Evolutionary conservation across 352 stramenopile genomes (phyloP).

Genomic region (Elongisporangium undulatum): DNA sequence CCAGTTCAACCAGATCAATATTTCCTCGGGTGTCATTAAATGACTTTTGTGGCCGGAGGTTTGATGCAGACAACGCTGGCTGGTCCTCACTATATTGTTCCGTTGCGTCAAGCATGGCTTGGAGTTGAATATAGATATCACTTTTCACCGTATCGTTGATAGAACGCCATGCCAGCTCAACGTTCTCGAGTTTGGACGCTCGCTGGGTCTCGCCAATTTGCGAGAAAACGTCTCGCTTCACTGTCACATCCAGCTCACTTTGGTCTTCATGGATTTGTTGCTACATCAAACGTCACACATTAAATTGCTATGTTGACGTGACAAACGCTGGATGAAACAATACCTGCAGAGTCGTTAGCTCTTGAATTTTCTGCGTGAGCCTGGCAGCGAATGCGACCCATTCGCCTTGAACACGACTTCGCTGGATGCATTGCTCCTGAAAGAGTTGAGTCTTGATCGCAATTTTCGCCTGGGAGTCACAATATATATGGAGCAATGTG

Average conservation of each 20-base stretch:
- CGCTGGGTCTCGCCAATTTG: constrained; percentile 19
- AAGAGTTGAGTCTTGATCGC: constrained; percentile 35
- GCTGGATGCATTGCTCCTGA: constrained; percentile 28
- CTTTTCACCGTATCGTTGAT: constrained; percentile 19
- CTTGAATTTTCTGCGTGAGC: constrained; percentile 32
- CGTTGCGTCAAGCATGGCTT: constrained; percentile 23
- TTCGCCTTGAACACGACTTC: constrained; percentile 33
- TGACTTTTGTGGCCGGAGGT: constrained; percentile 13
- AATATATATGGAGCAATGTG: background rate
- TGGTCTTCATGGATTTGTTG: constrained; percentile 42
- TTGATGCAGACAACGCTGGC: constrained; percentile 22
- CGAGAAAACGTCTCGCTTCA: constrained; percentile 28
- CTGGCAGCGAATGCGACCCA: constrained; percentile 29
- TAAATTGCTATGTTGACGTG: background rate
- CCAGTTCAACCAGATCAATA: constrained; percentile 25
- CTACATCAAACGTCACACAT: constrained; percentile 9
- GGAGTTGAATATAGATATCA: constrained; percentile 14
- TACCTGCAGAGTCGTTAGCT: constrained; percentile 26
- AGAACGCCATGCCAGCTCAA: constrained; percentile 20
- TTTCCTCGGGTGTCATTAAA: constrained; percentile 8
- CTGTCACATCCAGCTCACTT: constrained; percentile 17
- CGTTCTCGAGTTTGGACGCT: constrained; percentile 14
- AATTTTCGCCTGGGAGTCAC: constrained; percentile 22
- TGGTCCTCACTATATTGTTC: constrained; percentile 28
- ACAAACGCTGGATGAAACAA: too few species aligned